Evolutionary conservation across 2,329 filamentous ascomycete species (phyloP).

Genomic region (Pseudohalonectria lignicola): DNA sequence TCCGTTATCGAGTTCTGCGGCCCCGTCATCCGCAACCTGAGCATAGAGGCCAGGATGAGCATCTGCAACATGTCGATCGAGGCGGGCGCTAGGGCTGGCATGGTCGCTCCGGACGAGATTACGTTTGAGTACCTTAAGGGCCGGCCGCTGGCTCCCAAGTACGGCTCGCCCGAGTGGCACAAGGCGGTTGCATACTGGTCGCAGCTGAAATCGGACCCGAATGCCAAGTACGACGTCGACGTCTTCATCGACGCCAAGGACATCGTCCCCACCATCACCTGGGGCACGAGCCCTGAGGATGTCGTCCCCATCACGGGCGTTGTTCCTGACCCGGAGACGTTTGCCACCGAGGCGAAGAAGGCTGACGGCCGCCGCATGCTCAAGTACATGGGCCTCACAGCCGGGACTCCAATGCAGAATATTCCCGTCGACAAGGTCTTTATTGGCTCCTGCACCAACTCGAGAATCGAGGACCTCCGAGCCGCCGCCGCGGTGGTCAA

Average conservation of each 20-base stretch:
- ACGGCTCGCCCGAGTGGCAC: conserved; percentile 79
- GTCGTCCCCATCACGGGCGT: conserved; percentile 85
- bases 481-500: conserved; percentile 78
- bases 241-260: conserved; percentile 87
- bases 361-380: conserved; percentile 68
- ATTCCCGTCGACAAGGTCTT: conserved; percentile 91
- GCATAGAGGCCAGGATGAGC: conserved; percentile 97
- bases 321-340: conserved; percentile 87
- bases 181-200: conserved; percentile 83
- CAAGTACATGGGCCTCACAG: conserved; percentile 88
- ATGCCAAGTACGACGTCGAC: conserved; percentile 80
- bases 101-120: conserved; percentile 89
- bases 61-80: conserved; percentile 99
- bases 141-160: conserved; percentile 76
- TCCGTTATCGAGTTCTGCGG: conserved; percentile 97
- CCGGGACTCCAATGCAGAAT: conserved; percentile 87
- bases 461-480: conserved; percentile 88
- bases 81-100: conserved; percentile 85
- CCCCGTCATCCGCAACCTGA: conserved; percentile 77
- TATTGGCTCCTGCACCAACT: conserved; percentile 96
- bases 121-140: conserved; percentile 95
- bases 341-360: conserved; percentile 71
- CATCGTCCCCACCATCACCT: conserved; percentile 85
- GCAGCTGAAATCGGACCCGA: conserved; percentile 73
- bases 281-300: conserved; percentile 95